A percentile compares a stretch with the other conserved stretches of the same genome.
Evolutionary conservation across 2,329 filamentous ascomycete genomes (phyloP).

Genomic region (Celoporthe dispersa): DNA sequence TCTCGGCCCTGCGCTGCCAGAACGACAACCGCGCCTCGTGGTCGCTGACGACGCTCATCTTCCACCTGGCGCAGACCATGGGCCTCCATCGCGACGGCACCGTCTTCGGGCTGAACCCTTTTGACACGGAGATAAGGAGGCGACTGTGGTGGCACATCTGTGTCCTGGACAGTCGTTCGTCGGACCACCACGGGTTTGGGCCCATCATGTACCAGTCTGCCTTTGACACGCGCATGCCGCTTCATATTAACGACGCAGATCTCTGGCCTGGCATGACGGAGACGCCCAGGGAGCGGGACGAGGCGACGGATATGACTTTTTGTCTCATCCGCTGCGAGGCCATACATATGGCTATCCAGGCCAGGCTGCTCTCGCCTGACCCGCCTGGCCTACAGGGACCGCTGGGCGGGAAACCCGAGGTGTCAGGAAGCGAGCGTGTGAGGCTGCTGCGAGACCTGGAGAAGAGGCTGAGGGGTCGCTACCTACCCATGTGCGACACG

Average conservation of each 20-base stretch:
- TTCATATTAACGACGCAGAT: slow-evolving; percentile 57
- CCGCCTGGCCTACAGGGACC: not conserved
- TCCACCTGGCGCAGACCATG: slow-evolving; percentile 55
- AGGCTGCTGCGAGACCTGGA: slow-evolving; percentile 16
- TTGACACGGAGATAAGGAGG: slow-evolving; percentile 62
- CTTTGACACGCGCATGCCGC: slow-evolving; percentile 53
- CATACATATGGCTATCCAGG: slow-evolving; percentile 34
- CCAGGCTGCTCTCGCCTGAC: slow-evolving; percentile 16
- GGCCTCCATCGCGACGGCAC: slow-evolving; percentile 55
- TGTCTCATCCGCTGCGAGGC: slow-evolving; percentile 42
- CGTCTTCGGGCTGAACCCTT: slow-evolving; percentile 52
- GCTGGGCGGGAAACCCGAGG: accelerated
- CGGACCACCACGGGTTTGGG: slow-evolving; percentile 57
- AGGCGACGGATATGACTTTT: slow-evolving; percentile 56
- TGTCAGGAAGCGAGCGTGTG: not conserved
- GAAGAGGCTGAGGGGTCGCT: slow-evolving; percentile 5
- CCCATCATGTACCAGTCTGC: slow-evolving; percentile 44
- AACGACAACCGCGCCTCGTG: slow-evolving; percentile 57
- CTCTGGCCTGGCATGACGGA: slow-evolving; percentile 49
- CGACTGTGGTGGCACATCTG: slow-evolving; percentile 64
- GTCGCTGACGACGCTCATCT: slow-evolving; percentile 62
- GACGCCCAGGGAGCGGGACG: slow-evolving; percentile 48
- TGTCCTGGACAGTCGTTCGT: slow-evolving; percentile 57
- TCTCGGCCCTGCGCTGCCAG: slow-evolving; percentile 50
- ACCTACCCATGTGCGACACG: slow-evolving; percentile 14